Percentiles rank a stretch among this genome's conserved stretches.
phyloP scores from a whole-genome alignment of 2,329 filamentous ascomycete genomes.

The Penicillium decumbens region DNA sequence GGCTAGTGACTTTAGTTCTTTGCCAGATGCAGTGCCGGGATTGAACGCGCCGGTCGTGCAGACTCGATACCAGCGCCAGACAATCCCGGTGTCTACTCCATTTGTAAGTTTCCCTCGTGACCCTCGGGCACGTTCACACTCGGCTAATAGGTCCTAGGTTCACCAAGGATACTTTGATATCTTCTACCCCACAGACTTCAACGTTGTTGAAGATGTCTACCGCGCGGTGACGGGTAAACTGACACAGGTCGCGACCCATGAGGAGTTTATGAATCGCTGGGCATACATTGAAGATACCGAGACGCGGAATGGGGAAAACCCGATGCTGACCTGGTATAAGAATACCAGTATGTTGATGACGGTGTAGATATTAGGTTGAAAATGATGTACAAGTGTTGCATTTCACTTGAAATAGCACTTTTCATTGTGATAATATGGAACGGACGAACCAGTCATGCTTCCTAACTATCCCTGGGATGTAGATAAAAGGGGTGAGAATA shows the following conservation, averaged over 20 bases:
- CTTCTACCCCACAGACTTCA: constrained; percentile 94
- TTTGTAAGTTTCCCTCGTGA: constrained; percentile 59
- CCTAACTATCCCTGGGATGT: no score
- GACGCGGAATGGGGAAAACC: constrained; percentile 88
- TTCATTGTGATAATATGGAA: no score
- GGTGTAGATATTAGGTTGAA: constrained; percentile 48
- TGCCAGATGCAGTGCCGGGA: constrained; percentile 77
- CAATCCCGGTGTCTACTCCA: constrained; percentile 84
- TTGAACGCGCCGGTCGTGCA: constrained; percentile 94
- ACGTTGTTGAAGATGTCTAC: constrained; percentile 85
- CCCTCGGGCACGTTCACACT: not conserved
- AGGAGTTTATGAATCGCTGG: constrained; percentile 86
- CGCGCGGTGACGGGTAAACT: constrained; percentile 87
- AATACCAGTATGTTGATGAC: constrained; percentile 93
- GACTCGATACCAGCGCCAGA: constrained; percentile 80
- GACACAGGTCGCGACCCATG: constrained; percentile 77
- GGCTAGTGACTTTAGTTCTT: constrained; percentile 80
- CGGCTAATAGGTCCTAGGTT: constrained; percentile 54
- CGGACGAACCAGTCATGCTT: no score
- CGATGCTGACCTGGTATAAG: constrained; percentile 85
- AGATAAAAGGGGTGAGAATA: no score
- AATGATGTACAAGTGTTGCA: not conserved
- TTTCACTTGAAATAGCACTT: no score
- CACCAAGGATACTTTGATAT: constrained; percentile 99
- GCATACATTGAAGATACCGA: constrained; percentile 84